phyloP scores from a whole-genome alignment of 805 yeast species.

The Saccharomycopsis vini region DNA sequence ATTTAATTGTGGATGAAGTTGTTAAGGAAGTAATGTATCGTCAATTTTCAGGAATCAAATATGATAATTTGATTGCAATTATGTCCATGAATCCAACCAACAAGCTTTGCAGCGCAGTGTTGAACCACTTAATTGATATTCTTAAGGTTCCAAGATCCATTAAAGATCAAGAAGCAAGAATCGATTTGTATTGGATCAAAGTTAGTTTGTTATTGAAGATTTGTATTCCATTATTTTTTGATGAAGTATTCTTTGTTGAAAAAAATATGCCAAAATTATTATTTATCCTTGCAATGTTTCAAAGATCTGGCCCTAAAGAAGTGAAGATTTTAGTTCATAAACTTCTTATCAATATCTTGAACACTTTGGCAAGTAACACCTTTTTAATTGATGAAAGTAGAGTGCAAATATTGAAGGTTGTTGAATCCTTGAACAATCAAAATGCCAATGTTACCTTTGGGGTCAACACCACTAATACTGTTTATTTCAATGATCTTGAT shows the following conservation, averaged over 20 bases:
- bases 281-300: slow-evolving; percentile 49
- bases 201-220: slow-evolving; percentile 58
- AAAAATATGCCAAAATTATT: slow-evolving; percentile 64
- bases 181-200: slow-evolving; percentile 60
- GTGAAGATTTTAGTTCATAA: slow-evolving; percentile 39
- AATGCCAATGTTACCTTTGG: slow-evolving; percentile 4
- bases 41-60: slow-evolving; percentile 64
- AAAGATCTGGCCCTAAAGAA: slow-evolving; percentile 20
- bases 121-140: slow-evolving; percentile 46
- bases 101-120: slow-evolving; percentile 60
- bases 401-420: slow-evolving; percentile 25
- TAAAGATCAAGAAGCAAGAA: slow-evolving; percentile 31
- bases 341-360: slow-evolving; percentile 40
- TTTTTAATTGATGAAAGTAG: slow-evolving; percentile 22
- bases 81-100: slow-evolving; percentile 58
- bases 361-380: slow-evolving; percentile 41
- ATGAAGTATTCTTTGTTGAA: slow-evolving; percentile 51
- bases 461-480: background rate
- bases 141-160: slow-evolving; percentile 42
- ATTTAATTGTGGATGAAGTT: slow-evolving; percentile 60
- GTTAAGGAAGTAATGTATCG: slow-evolving; percentile 66
- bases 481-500: background rate
- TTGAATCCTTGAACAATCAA: slow-evolving; percentile 31
- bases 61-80: slow-evolving; percentile 55
- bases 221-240: slow-evolving; percentile 60